phyloP scores from a whole-genome alignment of 129 eudicot genomes.

The carrot (Daucus carota) region DH1_v3.0 NC_030389.2:45693501-45694000 shows the following conservation, averaged over 20 bases:
- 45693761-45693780: constrained; percentile 90
- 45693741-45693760: constrained; percentile 19
- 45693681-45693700: neutral
- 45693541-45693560: constrained; percentile 88
- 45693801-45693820: constrained; percentile 48
- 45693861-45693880: neutral
- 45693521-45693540: constrained; percentile 67
- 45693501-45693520: neutral
- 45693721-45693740: neutral
- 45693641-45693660: neutral
- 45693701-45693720: neutral
- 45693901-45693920: neutral
- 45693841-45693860: neutral
- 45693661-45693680: neutral
- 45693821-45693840: constrained; percentile 73
- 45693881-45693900: neutral
- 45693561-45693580: constrained; percentile 58
- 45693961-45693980: neutral
- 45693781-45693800: constrained; percentile 78
- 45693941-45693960: neutral
- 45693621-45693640: constrained; percentile 28
- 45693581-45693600: constrained; percentile 57
- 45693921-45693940: neutral
- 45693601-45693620: constrained; percentile 63
- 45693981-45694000: neutral